phyloP scores from a whole-genome alignment of 1,284 basidiomycete species.

The Athelia psychrophila region DNA sequence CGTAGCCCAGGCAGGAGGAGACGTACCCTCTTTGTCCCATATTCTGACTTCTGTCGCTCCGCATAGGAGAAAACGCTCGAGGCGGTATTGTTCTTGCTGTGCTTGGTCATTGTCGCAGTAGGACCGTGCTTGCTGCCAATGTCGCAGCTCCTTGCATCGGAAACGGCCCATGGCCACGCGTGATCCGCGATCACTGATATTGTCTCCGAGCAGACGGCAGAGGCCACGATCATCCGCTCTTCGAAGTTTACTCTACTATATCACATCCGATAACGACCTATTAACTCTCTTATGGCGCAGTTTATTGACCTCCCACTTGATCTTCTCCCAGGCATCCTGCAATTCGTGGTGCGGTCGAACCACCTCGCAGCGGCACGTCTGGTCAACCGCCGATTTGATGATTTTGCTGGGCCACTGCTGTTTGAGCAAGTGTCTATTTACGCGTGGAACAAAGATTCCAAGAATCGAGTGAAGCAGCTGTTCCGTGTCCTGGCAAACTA shows the following conservation, averaged over 20 bases:
- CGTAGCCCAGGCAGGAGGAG: conserved; percentile 4
- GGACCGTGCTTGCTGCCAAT: no score
- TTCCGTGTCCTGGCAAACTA: conserved; percentile 47
- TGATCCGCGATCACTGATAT: no score
- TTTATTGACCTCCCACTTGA: conserved; percentile 60
- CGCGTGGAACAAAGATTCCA: conserved; percentile 64
- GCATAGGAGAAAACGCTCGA: conserved; percentile 86
- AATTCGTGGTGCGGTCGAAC: conserved; percentile 45
- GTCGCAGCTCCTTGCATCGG: no score
- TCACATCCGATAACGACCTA: no score
- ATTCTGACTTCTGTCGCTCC: conserved; percentile 79
- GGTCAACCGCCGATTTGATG: conserved; percentile 52
- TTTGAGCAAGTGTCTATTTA: conserved; percentile 59
- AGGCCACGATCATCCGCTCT: no score
- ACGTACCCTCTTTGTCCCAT: conserved; percentile 74
- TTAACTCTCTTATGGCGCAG: conserved; percentile 16
- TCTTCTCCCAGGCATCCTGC: conserved; percentile 51
- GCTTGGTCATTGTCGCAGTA: conserved; percentile 67
- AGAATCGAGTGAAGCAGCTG: conserved; percentile 50
- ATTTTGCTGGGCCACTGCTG: conserved; percentile 43
- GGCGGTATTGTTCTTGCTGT: conserved; percentile 87
- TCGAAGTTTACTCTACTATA: no score
- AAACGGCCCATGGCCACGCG: no score
- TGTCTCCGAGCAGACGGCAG: no score
- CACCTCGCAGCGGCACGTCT: conserved; percentile 50